Evolutionary conservation across 169 alveolate species (phyloP).

Genomic region (Plasmodium reichenowi): DNA sequence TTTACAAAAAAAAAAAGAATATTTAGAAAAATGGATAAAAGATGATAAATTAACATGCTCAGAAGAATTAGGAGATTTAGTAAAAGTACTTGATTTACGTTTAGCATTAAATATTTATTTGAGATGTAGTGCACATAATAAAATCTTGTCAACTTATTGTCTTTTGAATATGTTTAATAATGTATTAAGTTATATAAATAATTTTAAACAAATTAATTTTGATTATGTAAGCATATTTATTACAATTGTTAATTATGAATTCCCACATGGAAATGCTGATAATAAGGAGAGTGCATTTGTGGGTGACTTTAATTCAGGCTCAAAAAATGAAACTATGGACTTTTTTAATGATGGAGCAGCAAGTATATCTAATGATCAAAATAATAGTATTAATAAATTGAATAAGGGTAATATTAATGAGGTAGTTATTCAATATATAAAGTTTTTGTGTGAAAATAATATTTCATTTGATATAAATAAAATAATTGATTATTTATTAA

Average conservation of each 20-base stretch:
- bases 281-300: slow-evolving; percentile 79
- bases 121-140: slow-evolving; percentile 79
- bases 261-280: slow-evolving; percentile 77
- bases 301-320: slow-evolving; percentile 74
- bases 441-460: slow-evolving; percentile 70
- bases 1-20: slow-evolving; percentile 92
- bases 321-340: slow-evolving; percentile 67
- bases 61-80: slow-evolving; percentile 97
- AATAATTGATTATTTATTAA: slow-evolving; percentile 61
- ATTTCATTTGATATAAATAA: slow-evolving; percentile 60
- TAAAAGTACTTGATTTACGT: slow-evolving; percentile 91
- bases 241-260: slow-evolving; percentile 76
- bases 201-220: slow-evolving; percentile 76
- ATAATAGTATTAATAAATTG: slow-evolving; percentile 11
- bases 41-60: slow-evolving; percentile 97
- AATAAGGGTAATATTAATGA: slow-evolving; percentile 33
- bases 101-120: slow-evolving; percentile 94
- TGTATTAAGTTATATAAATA: slow-evolving; percentile 94
- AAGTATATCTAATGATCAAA: slow-evolving; percentile 1
- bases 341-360: slow-evolving; percentile 55
- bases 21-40: slow-evolving; percentile 96
- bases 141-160: slow-evolving; percentile 92
- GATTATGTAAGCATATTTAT: slow-evolving; percentile 84
- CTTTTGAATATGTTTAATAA: slow-evolving; percentile 94
- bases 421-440: slow-evolving; percentile 48